Percentiles rank a stretch among this genome's conserved stretches.
Evolutionary conservation across 257 asterid genomes (phyloP).

Genomic region (Scutellaria galericulata): DNA sequence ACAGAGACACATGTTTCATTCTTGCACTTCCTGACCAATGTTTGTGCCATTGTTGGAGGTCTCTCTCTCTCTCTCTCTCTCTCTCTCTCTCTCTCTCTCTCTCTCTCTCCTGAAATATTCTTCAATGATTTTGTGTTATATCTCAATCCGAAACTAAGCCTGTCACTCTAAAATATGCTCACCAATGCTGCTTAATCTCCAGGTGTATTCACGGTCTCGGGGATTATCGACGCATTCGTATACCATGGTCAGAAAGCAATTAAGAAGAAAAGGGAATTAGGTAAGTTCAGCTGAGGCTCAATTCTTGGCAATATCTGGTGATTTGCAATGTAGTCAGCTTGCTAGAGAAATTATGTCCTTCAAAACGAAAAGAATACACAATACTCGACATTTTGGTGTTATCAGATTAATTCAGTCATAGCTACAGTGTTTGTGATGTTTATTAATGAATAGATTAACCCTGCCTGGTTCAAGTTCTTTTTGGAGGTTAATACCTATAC

Average conservation of each 20-base stretch:
- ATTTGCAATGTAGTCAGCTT: conserved; percentile 19
- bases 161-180: background rate
- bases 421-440: conserved; percentile 1
- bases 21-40: conserved; percentile 90
- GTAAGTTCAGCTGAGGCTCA: conserved; percentile 73
- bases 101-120: background rate
- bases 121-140: background rate
- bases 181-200: conserved; percentile 38
- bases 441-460: conserved; percentile 29
- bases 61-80: conserved; percentile 34
- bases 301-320: background rate
- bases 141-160: background rate
- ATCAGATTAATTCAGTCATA: conserved; percentile 6
- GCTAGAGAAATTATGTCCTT: background rate
- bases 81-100: conserved; percentile 32
- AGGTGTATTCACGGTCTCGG: conserved; percentile 95
- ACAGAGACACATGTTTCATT: conserved; percentile 76
- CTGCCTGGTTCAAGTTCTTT: background rate
- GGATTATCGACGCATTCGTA: conserved; percentile 84
- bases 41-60: conserved; percentile 98
- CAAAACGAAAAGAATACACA: conserved; percentile 11
- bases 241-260: conserved; percentile 91
- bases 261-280: conserved; percentile 86
- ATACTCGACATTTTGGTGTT: background rate
- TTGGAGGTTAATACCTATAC: no score